These are phyloP conservation scores for Globisporangium paroecandrum DNA, from an alignment of 352 stramenopile species.

Conservation along the genomic window DNA sequence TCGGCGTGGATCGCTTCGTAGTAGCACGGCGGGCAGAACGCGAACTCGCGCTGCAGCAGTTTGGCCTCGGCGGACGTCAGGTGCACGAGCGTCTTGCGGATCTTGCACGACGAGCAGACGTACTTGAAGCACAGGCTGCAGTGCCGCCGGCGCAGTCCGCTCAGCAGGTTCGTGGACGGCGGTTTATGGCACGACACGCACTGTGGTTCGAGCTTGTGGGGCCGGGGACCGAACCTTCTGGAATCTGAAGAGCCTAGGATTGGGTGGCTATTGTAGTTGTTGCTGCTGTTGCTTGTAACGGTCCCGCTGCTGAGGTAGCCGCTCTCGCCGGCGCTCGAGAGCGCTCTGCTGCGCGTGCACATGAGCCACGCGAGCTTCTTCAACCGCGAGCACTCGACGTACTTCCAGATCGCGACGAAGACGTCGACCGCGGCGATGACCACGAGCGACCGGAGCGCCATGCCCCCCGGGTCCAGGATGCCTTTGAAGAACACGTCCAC, in stretches of 20 bases:
- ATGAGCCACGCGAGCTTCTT: constrained; percentile 22
- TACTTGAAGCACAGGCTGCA: constrained; percentile 13
- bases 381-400: constrained; percentile 1
- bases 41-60: constrained; percentile 10
- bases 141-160: constrained; percentile 3
- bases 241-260: neutral
- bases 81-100: constrained; percentile 5
- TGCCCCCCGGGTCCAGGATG: constrained; percentile 32
- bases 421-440: constrained; percentile 30
- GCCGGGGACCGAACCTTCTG: neutral
- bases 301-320: neutral
- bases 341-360: neutral
- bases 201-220: neutral
- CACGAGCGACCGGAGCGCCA: constrained; percentile 22
- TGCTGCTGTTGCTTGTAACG: neutral
- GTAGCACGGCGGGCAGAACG: constrained; percentile 9
- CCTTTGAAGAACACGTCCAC: constrained; percentile 44
- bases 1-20: neutral
- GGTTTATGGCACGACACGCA: constrained; percentile 9
- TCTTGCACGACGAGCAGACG: constrained; percentile 10
- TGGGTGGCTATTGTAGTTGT: neutral
- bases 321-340: neutral
- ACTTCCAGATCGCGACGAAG: constrained; percentile 23
- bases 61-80: constrained; percentile 3
- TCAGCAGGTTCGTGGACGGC: neutral